These are phyloP conservation scores for Wickerhamiella occidentalis DNA, from an alignment of 805 yeast species.

Conservation along the genomic window DNA sequence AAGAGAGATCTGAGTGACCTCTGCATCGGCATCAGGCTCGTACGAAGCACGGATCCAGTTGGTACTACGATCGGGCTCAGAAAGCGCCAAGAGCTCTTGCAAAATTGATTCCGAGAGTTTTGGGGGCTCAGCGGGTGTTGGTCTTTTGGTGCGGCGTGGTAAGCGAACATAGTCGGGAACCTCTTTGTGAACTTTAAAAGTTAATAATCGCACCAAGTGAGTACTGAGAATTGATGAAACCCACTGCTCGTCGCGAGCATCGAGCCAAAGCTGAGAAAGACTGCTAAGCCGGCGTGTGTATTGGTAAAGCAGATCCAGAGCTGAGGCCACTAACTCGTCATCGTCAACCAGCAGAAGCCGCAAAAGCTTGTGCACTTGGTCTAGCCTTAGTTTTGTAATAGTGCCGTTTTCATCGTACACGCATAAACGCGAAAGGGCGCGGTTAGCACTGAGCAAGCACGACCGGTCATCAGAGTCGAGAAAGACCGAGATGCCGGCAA, in stretches of 20 bases:
- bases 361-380: slow-evolving; percentile 41
- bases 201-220: slow-evolving; percentile 51
- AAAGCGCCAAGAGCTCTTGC: slow-evolving; percentile 46
- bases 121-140: slow-evolving; percentile 59
- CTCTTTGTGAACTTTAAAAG: slow-evolving; percentile 33
- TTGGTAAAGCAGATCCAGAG: slow-evolving; percentile 73
- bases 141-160: slow-evolving; percentile 37
- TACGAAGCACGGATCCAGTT: slow-evolving; percentile 90
- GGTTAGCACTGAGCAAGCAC: slow-evolving; percentile 52
- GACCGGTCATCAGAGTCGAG: slow-evolving; percentile 53
- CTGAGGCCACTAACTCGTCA: slow-evolving; percentile 55
- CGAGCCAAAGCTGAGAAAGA: slow-evolving; percentile 39
- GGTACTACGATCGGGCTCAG: slow-evolving; percentile 85
- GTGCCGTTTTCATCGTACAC: slow-evolving; percentile 48
- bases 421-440: slow-evolving; percentile 68
- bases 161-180: slow-evolving; percentile 29
- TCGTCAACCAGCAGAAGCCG: slow-evolving; percentile 53
- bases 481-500: slow-evolving; percentile 39
- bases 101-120: slow-evolving; percentile 42
- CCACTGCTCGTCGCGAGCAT: slow-evolving; percentile 22
- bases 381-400: slow-evolving; percentile 37
- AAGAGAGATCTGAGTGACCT: slow-evolving; percentile 85
- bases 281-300: slow-evolving; percentile 53
- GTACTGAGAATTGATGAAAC: slow-evolving; percentile 35
- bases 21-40: slow-evolving; percentile 63